Conservation (phyloP, 2,329 filamentous ascomycete genomes). For the Aspergillus japonicus region DNA sequence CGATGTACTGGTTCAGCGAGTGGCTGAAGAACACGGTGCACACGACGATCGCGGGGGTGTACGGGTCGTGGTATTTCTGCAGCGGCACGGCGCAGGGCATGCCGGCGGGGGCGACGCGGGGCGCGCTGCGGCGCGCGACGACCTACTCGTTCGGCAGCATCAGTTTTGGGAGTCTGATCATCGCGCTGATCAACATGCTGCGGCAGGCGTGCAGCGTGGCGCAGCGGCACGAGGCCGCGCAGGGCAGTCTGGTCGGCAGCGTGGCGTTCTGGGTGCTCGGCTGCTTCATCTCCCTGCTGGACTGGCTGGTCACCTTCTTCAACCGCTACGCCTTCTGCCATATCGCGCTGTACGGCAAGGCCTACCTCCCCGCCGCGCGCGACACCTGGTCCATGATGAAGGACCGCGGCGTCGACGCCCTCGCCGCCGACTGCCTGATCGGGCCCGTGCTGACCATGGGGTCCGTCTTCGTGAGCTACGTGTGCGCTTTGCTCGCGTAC, state of each 20-base stretch:
- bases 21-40: conserved; percentile 94
- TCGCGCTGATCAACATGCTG: conserved; percentile 83
- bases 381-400: conserved; percentile 91
- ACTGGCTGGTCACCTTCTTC: conserved; percentile 85
- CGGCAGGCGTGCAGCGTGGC: conserved; percentile 81
- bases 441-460: conserved; percentile 72
- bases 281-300: conserved; percentile 72
- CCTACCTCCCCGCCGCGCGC: conserved; percentile 82
- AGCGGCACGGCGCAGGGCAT: conserved; percentile 60
- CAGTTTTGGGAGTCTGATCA: conserved; percentile 77
- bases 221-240: conserved; percentile 60
- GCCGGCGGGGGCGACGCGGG: conserved; percentile 75
- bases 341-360: conserved; percentile 87
- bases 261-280: conserved; percentile 72
- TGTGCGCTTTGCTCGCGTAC: conserved; percentile 77
- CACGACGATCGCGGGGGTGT: conserved; percentile 81
- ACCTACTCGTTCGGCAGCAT: conserved; percentile 95
- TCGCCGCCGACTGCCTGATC: conserved; percentile 85
- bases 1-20: conserved; percentile 91
- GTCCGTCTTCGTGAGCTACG: conserved; percentile 77
- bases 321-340: conserved; percentile 93
- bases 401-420: conserved; percentile 82
- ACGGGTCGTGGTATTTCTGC: conserved; percentile 91
- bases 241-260: conserved; percentile 67
- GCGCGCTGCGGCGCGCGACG: conserved; percentile 75